Conservation (phyloP, 2,329 filamentous ascomycete genomes). For the Alternaria viburni region DNA sequence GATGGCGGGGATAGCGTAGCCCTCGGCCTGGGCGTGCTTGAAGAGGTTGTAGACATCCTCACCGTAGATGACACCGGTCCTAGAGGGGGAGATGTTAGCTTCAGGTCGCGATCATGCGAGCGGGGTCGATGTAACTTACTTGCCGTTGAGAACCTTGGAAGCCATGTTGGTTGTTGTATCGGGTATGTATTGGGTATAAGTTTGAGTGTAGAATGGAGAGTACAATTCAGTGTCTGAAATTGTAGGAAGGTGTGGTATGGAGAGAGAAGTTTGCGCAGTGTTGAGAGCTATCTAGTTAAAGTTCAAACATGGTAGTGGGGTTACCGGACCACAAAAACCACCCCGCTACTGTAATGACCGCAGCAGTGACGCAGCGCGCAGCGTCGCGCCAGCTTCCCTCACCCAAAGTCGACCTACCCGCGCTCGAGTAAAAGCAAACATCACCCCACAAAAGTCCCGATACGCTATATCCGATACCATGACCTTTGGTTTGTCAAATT, state of each 20-base stretch:
- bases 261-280: slow-evolving; percentile 8
- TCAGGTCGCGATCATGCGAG: neutral
- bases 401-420: slow-evolving; percentile 3
- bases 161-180: slow-evolving; percentile 25
- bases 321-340: slow-evolving; percentile 14
- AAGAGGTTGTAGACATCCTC: slow-evolving; percentile 57
- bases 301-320: slow-evolving; percentile 15
- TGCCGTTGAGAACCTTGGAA: slow-evolving; percentile 60
- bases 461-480: neutral
- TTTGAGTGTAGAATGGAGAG: neutral
- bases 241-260: neutral
- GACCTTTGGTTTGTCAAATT: neutral
- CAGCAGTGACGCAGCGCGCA: slow-evolving; percentile 11
- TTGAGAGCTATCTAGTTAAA: slow-evolving; percentile 11
- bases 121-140: slow-evolving; percentile 55
- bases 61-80: slow-evolving; percentile 60
- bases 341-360: slow-evolving; percentile 22
- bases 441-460: neutral
- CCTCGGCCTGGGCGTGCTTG: slow-evolving; percentile 82
- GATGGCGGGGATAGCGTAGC: slow-evolving; percentile 52
- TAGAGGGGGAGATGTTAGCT: slow-evolving; percentile 11
- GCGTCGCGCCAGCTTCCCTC: slow-evolving; percentile 6
- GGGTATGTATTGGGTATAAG: neutral
- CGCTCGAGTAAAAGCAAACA: slow-evolving; percentile 10
- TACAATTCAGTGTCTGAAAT: neutral